phyloP scores from a whole-genome alignment of 805 yeast genomes.

The Saccharomyces cerevisiae region DNA sequence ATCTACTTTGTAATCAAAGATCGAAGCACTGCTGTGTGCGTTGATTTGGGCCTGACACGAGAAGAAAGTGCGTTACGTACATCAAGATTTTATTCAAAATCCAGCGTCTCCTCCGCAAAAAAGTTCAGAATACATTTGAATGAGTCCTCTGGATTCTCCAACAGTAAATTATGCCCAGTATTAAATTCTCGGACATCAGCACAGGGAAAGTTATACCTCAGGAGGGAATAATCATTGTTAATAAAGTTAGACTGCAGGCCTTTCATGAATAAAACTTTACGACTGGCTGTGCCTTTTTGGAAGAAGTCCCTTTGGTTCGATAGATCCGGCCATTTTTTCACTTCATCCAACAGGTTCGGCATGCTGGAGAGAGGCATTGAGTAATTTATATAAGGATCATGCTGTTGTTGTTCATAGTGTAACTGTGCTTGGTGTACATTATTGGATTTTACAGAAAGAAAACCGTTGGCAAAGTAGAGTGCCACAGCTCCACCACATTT shows the following conservation, averaged over 20 bases:
- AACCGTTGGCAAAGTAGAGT: constrained; percentile 26
- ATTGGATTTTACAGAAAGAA: constrained; percentile 17
- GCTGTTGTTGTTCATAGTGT: constrained; percentile 4
- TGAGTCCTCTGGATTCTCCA: constrained; percentile 21
- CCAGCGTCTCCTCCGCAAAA: constrained; percentile 6
- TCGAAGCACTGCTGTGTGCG: background rate
- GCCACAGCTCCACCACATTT: constrained; percentile 11
- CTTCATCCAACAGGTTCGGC: constrained; percentile 19
- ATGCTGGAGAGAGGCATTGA: constrained; percentile 19
- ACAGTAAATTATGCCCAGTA: constrained; percentile 26
- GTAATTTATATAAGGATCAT: constrained; percentile 12
- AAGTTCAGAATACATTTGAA: constrained; percentile 12
- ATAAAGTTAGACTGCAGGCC: constrained; percentile 39
- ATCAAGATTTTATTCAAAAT: background rate
- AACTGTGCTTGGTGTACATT: constrained; percentile 1
- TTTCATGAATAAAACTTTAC: constrained; percentile 37
- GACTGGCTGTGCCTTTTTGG: constrained; percentile 7
- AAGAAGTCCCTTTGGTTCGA: constrained; percentile 3
- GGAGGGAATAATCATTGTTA: constrained; percentile 20
- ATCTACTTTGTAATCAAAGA: background rate
- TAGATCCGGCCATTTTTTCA: constrained; percentile 20
- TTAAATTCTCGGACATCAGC: constrained; percentile 19
- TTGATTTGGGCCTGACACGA: too few relatives aligned
- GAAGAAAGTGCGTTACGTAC: background rate
- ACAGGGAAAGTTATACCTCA: constrained; percentile 21